Conservation (phyloP, 73 alveolate species). For the Tetrahymena malaccensis region DNA sequence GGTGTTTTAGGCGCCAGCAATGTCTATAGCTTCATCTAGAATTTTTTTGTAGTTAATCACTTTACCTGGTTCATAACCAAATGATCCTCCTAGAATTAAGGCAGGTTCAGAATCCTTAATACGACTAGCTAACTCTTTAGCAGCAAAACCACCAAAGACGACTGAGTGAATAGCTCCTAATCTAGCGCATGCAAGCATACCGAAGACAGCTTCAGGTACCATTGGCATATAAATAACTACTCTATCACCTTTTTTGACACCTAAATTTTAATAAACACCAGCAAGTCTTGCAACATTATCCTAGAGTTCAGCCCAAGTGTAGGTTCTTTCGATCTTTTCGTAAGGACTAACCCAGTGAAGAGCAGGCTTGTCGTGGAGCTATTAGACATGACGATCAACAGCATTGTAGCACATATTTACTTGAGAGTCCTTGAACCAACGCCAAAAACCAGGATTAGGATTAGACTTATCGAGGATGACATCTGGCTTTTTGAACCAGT, state of each 20-base stretch:
- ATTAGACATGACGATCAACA: slow-evolving; percentile 89
- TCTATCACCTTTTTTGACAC: slow-evolving; percentile 90
- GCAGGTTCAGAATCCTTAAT: slow-evolving; percentile 83
- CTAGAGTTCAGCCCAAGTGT: slow-evolving; percentile 76
- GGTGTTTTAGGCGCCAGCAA: slow-evolving; percentile 47
- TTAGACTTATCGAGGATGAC: not conserved
- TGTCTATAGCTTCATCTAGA: slow-evolving; percentile 75
- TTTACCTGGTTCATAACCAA: slow-evolving; percentile 94
- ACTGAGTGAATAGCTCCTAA: slow-evolving; percentile 99
- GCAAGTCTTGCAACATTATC: slow-evolving; percentile 86
- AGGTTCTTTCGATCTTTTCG: slow-evolving; percentile 50
- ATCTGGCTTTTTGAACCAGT: slow-evolving; percentile 14
- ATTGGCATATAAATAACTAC: slow-evolving; percentile 97
- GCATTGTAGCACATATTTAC: slow-evolving; percentile 96
- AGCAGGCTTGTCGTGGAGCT: slow-evolving; percentile 68
- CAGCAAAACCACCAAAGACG: slow-evolving; percentile 99
- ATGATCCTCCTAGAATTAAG: slow-evolving; percentile 82
- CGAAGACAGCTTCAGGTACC: slow-evolving; percentile 93
- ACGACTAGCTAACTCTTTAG: slow-evolving; percentile 89
- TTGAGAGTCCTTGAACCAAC: slow-evolving; percentile 57
- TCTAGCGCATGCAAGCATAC: slow-evolving; percentile 98
- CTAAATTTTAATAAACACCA: slow-evolving; percentile 61
- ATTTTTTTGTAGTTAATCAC: slow-evolving; percentile 74
- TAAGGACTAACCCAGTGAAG: slow-evolving; percentile 71
- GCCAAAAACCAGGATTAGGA: slow-evolving; percentile 12